phyloP scores from a whole-genome alignment of 139 green algal species.

The Tetradesmus lagerheimii region DNA sequence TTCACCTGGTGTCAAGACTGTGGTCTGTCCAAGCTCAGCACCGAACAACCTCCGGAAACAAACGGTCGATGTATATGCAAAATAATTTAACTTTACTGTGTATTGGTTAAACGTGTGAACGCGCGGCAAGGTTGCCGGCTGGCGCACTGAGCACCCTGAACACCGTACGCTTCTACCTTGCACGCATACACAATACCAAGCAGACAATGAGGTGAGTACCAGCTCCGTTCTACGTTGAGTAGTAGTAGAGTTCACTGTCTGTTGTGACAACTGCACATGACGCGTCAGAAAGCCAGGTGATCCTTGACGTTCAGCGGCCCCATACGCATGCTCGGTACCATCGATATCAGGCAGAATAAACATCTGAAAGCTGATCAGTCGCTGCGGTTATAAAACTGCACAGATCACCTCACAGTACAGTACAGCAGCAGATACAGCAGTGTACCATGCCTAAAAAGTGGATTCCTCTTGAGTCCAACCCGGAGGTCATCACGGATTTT shows the following conservation, averaged over 20 bases:
- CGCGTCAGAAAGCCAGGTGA: background rate
- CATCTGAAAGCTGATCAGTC: background rate
- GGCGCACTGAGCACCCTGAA: background rate
- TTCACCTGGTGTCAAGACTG: background rate
- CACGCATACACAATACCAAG: background rate
- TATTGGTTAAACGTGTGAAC: background rate
- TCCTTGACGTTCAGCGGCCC: too few relatives aligned
- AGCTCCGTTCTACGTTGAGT: background rate
- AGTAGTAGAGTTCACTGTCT: constrained; percentile 3
- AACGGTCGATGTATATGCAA: background rate
- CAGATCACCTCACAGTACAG: background rate
- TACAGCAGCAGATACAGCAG: background rate
- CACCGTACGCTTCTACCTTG: background rate
- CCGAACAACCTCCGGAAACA: background rate
- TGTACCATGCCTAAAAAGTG: constrained; percentile 59
- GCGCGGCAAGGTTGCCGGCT: background rate
- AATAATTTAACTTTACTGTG: background rate
- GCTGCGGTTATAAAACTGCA: background rate
- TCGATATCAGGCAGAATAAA: background rate
- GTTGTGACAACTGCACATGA: constrained; percentile 2
- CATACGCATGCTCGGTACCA: background rate
- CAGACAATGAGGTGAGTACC: background rate
- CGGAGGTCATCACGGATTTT: constrained; percentile 86
- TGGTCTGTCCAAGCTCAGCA: background rate
- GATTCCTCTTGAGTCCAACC: constrained; percentile 91